These are phyloP conservation scores for Candida ficus DNA, from an alignment of 805 yeast species.

Conservation along the genomic window DNA sequence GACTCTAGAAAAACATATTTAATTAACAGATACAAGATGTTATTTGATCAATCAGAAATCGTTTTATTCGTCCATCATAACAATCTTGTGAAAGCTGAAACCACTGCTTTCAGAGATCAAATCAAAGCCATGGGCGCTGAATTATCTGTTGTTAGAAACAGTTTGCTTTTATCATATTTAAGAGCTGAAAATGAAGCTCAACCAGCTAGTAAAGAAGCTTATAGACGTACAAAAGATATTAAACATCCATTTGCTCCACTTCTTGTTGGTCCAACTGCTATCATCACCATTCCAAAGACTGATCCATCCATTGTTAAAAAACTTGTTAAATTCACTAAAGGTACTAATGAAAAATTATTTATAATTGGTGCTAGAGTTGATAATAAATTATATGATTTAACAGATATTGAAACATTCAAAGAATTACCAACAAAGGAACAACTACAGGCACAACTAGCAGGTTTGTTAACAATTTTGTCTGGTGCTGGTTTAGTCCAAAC, in stretches of 20 bases:
- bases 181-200: conserved; percentile 64
- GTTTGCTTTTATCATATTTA: conserved; percentile 69
- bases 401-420: conserved; percentile 58
- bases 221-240: conserved; percentile 34
- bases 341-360: conserved; percentile 67
- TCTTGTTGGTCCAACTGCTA: conserved; percentile 82
- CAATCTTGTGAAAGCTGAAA: conserved; percentile 67
- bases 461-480: conserved; percentile 74
- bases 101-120: conserved; percentile 55
- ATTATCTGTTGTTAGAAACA: conserved; percentile 62
- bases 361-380: conserved; percentile 85
- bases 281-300: conserved; percentile 59
- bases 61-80: conserved; percentile 82
- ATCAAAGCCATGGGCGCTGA: conserved; percentile 63
- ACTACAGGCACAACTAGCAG: conserved; percentile 77
- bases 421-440: conserved; percentile 66
- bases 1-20: conserved; percentile 82
- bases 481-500: conserved; percentile 89
- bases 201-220: conserved; percentile 62
- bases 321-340: conserved; percentile 55
- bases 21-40: conserved; percentile 70
- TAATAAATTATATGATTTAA: conserved; percentile 44
- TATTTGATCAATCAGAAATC: conserved; percentile 64
- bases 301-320: conserved; percentile 66
- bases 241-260: conserved; percentile 67